Percentiles rank a stretch among this genome's conserved stretches.
phyloP scores from a whole-genome alignment of 2,329 filamentous ascomycete genomes.

The Fusarium sterilihyphosum region DNA sequence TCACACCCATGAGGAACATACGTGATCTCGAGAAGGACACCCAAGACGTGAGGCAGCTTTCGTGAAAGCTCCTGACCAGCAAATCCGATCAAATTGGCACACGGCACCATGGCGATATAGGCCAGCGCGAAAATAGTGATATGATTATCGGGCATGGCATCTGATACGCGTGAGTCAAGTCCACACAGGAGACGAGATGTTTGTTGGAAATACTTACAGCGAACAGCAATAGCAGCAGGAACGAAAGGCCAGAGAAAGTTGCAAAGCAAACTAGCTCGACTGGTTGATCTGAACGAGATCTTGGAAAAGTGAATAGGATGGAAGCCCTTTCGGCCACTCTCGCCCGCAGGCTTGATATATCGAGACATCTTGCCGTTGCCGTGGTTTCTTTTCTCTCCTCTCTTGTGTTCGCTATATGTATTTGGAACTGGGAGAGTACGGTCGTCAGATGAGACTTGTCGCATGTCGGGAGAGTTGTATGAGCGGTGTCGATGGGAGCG shows the following conservation, averaged over 20 bases:
- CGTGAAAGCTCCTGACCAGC: constrained; percentile 75
- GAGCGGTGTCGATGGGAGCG: constrained; percentile 31
- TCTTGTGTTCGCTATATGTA: constrained; percentile 36
- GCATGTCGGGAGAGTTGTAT: constrained; percentile 18
- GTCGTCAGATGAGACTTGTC: constrained; percentile 14
- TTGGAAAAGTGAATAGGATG: constrained; percentile 55
- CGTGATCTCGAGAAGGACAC: constrained; percentile 69
- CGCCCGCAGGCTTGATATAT: constrained; percentile 48
- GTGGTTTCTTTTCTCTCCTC: not conserved
- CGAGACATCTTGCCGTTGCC: constrained; percentile 19
- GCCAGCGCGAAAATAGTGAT: constrained; percentile 58
- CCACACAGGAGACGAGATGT: not conserved
- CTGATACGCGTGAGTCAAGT: constrained; percentile 30
- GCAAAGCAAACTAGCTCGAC: constrained; percentile 56
- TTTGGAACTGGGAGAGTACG: constrained; percentile 42
- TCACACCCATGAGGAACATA: constrained; percentile 42
- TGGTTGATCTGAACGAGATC: constrained; percentile 56
- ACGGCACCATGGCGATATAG: constrained; percentile 63
- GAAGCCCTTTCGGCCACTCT: constrained; percentile 58
- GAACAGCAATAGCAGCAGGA: constrained; percentile 58
- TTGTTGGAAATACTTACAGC: constrained; percentile 40
- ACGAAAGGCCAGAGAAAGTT: constrained; percentile 63
- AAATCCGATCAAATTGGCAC: constrained; percentile 62
- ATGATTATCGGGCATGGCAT: constrained; percentile 50
- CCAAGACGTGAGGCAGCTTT: constrained; percentile 79